These are phyloP conservation scores for Hypoxylon sp. DNA, from an alignment of 2,329 filamentous ascomycete species.

Conservation along the genomic window DNA sequence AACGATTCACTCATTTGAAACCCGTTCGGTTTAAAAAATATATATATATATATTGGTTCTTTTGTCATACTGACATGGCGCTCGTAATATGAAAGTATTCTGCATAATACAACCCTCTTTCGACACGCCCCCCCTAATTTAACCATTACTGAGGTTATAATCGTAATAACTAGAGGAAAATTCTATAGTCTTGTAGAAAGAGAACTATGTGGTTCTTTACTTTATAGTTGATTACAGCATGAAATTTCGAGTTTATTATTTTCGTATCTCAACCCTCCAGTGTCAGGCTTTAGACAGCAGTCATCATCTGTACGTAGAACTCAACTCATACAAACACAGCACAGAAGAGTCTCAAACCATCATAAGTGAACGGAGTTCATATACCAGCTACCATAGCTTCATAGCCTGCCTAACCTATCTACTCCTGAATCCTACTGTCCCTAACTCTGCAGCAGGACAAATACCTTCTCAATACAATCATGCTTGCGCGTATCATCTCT, in stretches of 20 bases:
- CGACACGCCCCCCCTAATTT: too few species aligned
- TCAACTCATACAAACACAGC: neutral
- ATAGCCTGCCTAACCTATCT: neutral
- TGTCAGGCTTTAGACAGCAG: too few species aligned
- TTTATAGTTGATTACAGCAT: too few species aligned
- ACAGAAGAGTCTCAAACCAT: neutral
- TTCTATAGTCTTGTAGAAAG: too few species aligned
- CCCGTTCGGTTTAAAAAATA: neutral
- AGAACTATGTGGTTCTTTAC: too few species aligned
- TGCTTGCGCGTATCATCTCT: constrained; percentile 2
- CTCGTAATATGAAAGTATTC: neutral
- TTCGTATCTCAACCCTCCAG: too few species aligned
- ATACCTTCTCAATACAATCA: neutral
- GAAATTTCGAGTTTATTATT: too few species aligned
- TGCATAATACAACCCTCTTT: neutral
- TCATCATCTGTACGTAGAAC: neutral
- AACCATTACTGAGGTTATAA: neutral
- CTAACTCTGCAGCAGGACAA: neutral
- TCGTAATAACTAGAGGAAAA: too few species aligned
- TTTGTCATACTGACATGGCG: neutral
- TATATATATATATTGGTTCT: neutral
- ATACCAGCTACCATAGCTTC: neutral
- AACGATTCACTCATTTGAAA: neutral
- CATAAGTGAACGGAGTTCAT: neutral
- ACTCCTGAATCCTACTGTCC: neutral